A percentile compares a stretch with the other conserved stretches of the same genome.
Conservation (phyloP, 306 rosid species). For the Acacia melanoxylon region DNA sequence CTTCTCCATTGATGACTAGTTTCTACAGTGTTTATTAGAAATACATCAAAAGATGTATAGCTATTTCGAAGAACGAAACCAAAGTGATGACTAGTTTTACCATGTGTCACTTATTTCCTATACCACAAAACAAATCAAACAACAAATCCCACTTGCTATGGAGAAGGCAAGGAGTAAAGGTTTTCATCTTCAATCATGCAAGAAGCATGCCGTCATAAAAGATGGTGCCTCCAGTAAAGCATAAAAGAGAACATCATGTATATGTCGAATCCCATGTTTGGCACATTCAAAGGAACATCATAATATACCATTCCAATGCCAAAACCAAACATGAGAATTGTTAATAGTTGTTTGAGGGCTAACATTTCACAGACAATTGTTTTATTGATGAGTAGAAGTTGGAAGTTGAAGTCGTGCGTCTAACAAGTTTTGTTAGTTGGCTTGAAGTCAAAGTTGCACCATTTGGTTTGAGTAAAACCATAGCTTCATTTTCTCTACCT, state of each 20-base stretch:
- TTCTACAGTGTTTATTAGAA: background rate
- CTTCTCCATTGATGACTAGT: conserved; percentile 26
- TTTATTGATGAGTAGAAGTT: background rate
- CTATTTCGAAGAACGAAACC: background rate
- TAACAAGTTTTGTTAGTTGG: background rate
- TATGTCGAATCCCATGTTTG: background rate
- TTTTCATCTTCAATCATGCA: background rate
- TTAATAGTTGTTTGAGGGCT: background rate
- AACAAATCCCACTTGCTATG: background rate
- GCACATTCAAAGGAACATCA: background rate
- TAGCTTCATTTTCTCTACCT: background rate
- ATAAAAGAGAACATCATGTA: background rate
- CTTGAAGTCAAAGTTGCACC: background rate
- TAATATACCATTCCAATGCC: background rate
- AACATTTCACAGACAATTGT: background rate
- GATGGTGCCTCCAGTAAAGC: background rate
- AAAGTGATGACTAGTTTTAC: background rate
- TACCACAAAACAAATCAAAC: background rate
- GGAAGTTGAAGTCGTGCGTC: background rate
- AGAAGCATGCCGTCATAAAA: background rate
- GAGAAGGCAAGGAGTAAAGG: background rate
- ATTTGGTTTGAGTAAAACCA: background rate
- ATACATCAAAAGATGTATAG: background rate
- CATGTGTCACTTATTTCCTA: background rate
- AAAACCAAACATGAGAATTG: background rate